Conservation (phyloP, 108 stramenopile species). For the Conticribra guillardii region DNA sequence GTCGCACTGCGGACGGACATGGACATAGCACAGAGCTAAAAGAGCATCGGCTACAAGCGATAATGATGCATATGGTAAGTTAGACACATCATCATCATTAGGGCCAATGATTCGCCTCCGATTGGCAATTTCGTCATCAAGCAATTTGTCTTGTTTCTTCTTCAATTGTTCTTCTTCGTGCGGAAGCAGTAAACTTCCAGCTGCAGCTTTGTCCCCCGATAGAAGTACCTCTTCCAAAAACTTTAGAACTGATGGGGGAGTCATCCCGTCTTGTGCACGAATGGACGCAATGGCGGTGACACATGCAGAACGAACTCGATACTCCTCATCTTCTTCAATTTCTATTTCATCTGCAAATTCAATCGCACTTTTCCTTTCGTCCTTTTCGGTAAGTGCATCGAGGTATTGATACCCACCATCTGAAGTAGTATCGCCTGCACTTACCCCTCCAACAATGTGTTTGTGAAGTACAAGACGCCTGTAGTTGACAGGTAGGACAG, state of each 20-base stretch:
- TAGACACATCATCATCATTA: conserved; percentile 50
- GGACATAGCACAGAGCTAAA: conserved; percentile 77
- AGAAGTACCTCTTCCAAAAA: conserved; percentile 78
- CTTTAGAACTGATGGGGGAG: conserved; percentile 62
- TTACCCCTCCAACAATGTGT: conserved; percentile 61
- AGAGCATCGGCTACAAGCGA: conserved; percentile 80
- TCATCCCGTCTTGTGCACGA: conserved; percentile 86
- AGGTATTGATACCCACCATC: conserved; percentile 78
- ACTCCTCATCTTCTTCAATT: conserved; percentile 89
- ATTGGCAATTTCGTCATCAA: conserved; percentile 37
- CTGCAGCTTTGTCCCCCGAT: conserved; percentile 70
- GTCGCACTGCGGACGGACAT: conserved; percentile 68
- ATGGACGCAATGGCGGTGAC: conserved; percentile 82
- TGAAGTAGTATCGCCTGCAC: conserved; percentile 45
- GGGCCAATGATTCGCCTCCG: conserved; percentile 47
- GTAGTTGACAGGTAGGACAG: conserved; percentile 77
- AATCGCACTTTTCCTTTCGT: conserved; percentile 62
- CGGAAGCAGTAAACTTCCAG: conserved; percentile 63
- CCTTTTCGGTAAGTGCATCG: conserved; percentile 64
- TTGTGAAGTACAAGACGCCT: conserved; percentile 75
- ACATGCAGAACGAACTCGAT: conserved; percentile 76
- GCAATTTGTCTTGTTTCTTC: conserved; percentile 47
- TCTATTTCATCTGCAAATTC: conserved; percentile 83
- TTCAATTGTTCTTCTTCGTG: conserved; percentile 68
- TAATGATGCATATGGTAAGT: conserved; percentile 69